A percentile compares a stretch with the other conserved stretches of the same genome.
Evolutionary conservation across 208 protist genomes (phyloP).

Genomic region (Leishmania mexicana): DNA sequence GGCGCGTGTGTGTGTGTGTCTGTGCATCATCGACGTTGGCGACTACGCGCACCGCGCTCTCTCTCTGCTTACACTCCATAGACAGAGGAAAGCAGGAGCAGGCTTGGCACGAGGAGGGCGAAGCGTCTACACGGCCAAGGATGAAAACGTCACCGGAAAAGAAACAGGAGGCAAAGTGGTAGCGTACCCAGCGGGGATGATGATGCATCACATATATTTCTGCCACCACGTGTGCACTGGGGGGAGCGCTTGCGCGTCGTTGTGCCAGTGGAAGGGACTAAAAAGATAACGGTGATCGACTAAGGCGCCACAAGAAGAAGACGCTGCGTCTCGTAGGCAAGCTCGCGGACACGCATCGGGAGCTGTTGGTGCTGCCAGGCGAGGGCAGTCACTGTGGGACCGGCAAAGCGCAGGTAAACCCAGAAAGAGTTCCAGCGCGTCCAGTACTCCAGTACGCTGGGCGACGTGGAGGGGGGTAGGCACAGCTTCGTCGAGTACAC

Average conservation of each 20-base stretch:
- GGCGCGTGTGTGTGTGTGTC: background rate
- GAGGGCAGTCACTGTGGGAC: slow-evolving; percentile 14
- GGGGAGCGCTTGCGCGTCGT: background rate
- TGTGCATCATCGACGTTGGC: background rate
- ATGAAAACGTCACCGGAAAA: background rate
- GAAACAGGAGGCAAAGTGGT: background rate
- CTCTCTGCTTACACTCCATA: background rate
- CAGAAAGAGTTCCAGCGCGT: slow-evolving; percentile 21
- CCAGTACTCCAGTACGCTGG: slow-evolving; percentile 18
- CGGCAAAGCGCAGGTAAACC: slow-evolving; percentile 23
- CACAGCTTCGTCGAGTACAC: slow-evolving; percentile 10
- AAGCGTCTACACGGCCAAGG: background rate
- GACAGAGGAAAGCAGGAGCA: background rate
- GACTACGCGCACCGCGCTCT: background rate
- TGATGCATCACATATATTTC: background rate
- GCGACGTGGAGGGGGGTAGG: background rate
- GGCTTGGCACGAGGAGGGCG: background rate
- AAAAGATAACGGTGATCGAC: background rate
- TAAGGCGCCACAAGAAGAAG: slow-evolving; percentile 9
- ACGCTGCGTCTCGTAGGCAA: slow-evolving; percentile 20
- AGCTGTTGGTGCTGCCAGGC: slow-evolving; percentile 18
- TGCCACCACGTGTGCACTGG: background rate
- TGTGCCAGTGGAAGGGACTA: background rate
- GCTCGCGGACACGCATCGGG: slow-evolving; percentile 8
- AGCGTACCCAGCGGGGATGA: background rate